Evolutionary conservation across 106 monocot species (phyloP), one percentile per base, ranked within the genome.

Genomic region (Dendrobium huoshanense): DNA sequence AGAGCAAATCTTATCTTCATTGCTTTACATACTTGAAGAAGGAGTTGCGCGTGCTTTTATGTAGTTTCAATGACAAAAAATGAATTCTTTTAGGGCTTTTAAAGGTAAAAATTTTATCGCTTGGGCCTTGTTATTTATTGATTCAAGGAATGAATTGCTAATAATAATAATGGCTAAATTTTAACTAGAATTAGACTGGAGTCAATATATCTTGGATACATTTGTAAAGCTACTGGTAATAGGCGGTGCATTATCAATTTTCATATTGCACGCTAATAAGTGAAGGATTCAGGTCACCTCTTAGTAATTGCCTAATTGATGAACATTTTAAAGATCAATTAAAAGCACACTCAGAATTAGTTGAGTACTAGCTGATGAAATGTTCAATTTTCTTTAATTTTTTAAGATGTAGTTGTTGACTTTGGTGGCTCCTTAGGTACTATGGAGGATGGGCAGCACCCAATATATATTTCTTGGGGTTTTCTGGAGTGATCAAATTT

Each of bases 361-460:
- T 61, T 7, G 61, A 31, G 70, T 70, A 13, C 27, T 74, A 74
- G 27, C 43, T 74, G 6, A 42, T 41, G 42, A 41, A 72, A 74
- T 20, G 41, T 43, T 20, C 43, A 42, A 74, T 11, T 70, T 27
- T 43, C 20, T 9, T 70, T 70, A 37, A 70, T 33, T 31, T 4
- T 59, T 58, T 27, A 22, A 56, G 75, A 78, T 75, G 49, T 41
- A 45, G 33, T 22, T 81, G 59, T 78, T 85, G 40, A 78, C 44
- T 59, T 41, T 85, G 6, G 41, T 65, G 65, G 55, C 41, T 78
- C 80, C 43, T 10, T 78, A 93, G 92, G 82, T 92, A 92, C 74
- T 92, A 92, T 92, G 92, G 92, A 41, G 92, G 92, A 82, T 92
- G 92, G 92, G 89, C 87, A 72, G 83, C 92, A 76, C 85, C 89